phyloP scores from a whole-genome alignment of 2,329 filamentous ascomycete genomes.

The Neonectria magnoliae region DNA sequence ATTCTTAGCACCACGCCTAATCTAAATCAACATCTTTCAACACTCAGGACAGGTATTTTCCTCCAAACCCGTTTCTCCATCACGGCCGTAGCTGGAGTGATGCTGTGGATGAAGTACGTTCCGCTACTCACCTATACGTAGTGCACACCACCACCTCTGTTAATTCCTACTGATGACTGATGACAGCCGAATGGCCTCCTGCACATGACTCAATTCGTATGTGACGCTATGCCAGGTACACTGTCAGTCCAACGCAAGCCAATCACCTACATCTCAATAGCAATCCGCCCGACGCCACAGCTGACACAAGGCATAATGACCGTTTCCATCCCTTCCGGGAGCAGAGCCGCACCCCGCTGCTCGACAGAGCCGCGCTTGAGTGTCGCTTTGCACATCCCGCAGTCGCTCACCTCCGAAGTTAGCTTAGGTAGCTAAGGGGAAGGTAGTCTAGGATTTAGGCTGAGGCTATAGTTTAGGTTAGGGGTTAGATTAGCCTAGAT shows the following conservation, averaged over 20 bases:
- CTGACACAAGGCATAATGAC: slow-evolving; percentile 64
- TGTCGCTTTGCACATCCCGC: slow-evolving; percentile 60
- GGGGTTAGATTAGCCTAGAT: too few species aligned
- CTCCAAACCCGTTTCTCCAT: too few species aligned
- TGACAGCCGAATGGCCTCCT: slow-evolving; percentile 2
- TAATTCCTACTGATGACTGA: background rate
- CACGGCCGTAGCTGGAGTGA: too few species aligned
- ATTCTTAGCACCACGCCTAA: background rate
- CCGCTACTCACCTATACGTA: too few species aligned
- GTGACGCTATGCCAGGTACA: slow-evolving; percentile 4
- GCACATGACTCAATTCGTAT: slow-evolving; percentile 8
- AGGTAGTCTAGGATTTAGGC: too few species aligned
- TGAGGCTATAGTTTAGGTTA: too few species aligned
- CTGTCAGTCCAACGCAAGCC: background rate
- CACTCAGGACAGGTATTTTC: too few species aligned
- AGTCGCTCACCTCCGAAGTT: slow-evolving; percentile 56
- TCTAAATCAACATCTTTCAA: too few species aligned
- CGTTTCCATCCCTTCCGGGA: slow-evolving; percentile 54
- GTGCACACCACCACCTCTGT: background rate
- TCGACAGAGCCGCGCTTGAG: slow-evolving; percentile 57
- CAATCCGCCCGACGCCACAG: slow-evolving; percentile 60
- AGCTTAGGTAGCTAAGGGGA: too few species aligned
- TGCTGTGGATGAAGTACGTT: too few species aligned
- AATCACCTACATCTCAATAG: slow-evolving; percentile 55
- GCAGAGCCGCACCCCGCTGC: slow-evolving; percentile 60